Base-by-base conservation (phyloP, 345 rosid species). In the Abelmoschus esculentus region DNA sequence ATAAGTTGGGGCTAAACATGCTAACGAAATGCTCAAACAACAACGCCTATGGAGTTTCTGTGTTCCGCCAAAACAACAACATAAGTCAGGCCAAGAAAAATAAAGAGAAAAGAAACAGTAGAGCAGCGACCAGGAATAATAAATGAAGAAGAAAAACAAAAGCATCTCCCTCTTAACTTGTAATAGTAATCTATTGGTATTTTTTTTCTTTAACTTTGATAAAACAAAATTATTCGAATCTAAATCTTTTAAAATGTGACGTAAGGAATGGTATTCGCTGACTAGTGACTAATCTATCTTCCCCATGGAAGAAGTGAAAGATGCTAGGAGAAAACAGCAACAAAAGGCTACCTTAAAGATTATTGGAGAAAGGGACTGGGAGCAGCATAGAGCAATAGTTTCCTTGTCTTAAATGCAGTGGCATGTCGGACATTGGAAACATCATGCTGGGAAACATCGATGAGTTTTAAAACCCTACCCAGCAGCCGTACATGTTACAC, bases 1-100 rank as follows among this genome's bases (percentile, higher is more conserved):
- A 89, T 87, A 87, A 78, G 80, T 81, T 84, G 76, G 88, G 77
- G 62, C 90, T 89, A 74, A 88, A 91, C 97, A 91, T 91, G 46
- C 64, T 14, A 12, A 61, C 64, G 62, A 59, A 66, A 72, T 62
- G 49, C 61, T 36, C 56, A 44, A 60, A 22, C 32, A 13, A 32
- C 40, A 5, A 44, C 14, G 71, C 63, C 63, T 71, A 53, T 34
- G 10, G 28, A n/a, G 7, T 44, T 64, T 69, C 61, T 74, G 53
- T 42, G 32, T 68, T 66, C 75, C 70, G 77, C 32, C 49, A 12
- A 50, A 11, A 34, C 9, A 34, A 10, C 17, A 52, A 46, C 5
- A 44, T 13, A 67, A 55, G 44, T 34, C 29, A 53, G 12, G 18
- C n/a, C 17, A n/a, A 19, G 12, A 5, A 17, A 12, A 7, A 15